Base-by-base conservation (phyloP, 2,329 filamentous ascomycete genomes). In the Chrysosporium keratinophilum region DNA sequence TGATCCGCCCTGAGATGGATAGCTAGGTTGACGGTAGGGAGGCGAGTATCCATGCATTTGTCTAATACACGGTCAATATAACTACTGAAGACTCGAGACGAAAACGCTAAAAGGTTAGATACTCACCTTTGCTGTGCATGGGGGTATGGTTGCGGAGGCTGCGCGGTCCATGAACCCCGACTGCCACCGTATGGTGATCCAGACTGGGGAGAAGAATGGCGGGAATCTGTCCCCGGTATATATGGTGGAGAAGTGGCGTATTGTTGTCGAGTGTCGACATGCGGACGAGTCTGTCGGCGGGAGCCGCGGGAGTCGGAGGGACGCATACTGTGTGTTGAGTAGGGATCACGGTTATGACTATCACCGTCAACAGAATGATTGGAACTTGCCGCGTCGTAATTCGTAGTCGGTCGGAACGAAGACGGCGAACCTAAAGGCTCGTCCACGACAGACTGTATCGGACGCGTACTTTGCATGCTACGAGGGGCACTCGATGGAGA, bases 211-310 rank as follows among this genome's bases (percentile, higher is more conserved):
- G 82, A 84, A 44, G 76, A 77, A 59, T 81, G 79, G 60, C 78
- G 75, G 15, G 76, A 76, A 49, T 75, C 76, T 50, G 70, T 76
- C 17, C 79, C 76, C 19, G 75, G 74, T 58, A 73, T 71, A 60
- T 80, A 79, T 52, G 79, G 76, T 39, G 82, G 78, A n/a, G 81
- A 82, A 45, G 78, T 76, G 20, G 76, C 75, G 61, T 78, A 80
- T 50, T 60, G 57, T 53, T 76, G 74, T 39, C 73, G 68, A 19
- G 69, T 69, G 55, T 75, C 70, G 47, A 71, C 60, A 56, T 68
- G 68, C 47, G 71, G 69, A 37, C 71, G 67, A 45, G 71, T 64
- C 20, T 69, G 67, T 37, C 73, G 66, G 45, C 59, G 64, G 54
- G 64, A 65, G 50, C 62, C 60, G 3, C 63, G 63, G 28, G 59